Evolutionary conservation across 2,329 filamentous ascomycete genomes (phyloP).

Genomic region (Trichoderma asperellum): DNA sequence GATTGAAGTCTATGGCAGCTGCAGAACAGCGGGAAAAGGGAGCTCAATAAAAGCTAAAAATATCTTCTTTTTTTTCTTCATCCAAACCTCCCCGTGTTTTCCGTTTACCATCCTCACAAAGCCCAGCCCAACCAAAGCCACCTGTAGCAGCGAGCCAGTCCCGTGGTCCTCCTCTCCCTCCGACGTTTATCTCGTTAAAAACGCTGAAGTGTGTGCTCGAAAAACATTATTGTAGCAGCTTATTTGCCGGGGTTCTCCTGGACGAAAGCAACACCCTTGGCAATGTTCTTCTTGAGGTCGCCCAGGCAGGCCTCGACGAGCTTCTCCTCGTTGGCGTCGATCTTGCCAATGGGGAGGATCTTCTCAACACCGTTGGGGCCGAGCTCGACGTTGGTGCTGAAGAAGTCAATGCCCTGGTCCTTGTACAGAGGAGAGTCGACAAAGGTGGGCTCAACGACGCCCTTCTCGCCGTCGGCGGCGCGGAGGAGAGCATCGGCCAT

Average conservation of each 20-base stretch:
- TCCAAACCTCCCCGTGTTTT: slow-evolving; percentile 25
- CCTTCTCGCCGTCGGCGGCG: slow-evolving; percentile 90
- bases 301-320: slow-evolving; percentile 82
- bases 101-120: slow-evolving; percentile 27
- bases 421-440: slow-evolving; percentile 98
- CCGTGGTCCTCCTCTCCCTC: slow-evolving; percentile 10
- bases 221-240: slow-evolving; percentile 33
- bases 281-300: slow-evolving; percentile 93
- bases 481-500: slow-evolving; percentile 91
- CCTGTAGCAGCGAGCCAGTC: slow-evolving; percentile 29
- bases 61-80: slow-evolving; percentile 29
- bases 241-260: slow-evolving; percentile 64
- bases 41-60: slow-evolving; percentile 32
- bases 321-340: slow-evolving; percentile 85
- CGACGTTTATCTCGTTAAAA: slow-evolving; percentile 14
- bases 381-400: slow-evolving; percentile 92
- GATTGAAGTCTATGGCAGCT: slow-evolving; percentile 42
- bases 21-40: slow-evolving; percentile 36
- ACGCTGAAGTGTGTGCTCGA: background rate
- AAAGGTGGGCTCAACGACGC: slow-evolving; percentile 93
- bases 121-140: slow-evolving; percentile 30
- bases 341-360: slow-evolving; percentile 83
- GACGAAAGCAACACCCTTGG: slow-evolving; percentile 76
- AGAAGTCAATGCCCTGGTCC: slow-evolving; percentile 97
- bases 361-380: slow-evolving; percentile 95